Base-by-base conservation (phyloP, 225 moss, liverwort and hornwort species). In the Pseudoscleropodium purum region DNA sequence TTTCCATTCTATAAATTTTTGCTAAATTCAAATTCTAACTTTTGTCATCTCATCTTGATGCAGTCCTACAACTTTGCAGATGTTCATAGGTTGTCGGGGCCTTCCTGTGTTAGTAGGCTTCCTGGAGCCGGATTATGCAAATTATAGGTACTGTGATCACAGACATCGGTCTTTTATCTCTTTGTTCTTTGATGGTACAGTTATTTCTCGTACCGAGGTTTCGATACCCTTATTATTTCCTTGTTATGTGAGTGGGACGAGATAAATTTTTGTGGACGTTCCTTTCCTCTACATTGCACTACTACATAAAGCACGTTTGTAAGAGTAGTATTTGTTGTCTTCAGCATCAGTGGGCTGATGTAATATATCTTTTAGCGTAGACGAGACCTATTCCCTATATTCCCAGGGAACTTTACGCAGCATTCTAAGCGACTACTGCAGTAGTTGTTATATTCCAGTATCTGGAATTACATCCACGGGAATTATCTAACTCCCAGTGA, bases 81-180 rank as follows among this genome's bases (percentile, higher is more conserved):
- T 99, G 95, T 99, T 99, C 87, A 96, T 99, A 88, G 94, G 97
- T 87, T 99, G 99, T 92, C 96, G 97, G 76, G 99, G 99, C 34
- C 96, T 99, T 80, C 97, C 97, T 81, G 99, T 97, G 65, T 94
- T 99, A 89, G 99, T 99, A 52, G 93, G 95, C 80, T 95, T 99
- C 90, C 87, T 99, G 95, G 99, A 99, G 90, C 92, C 96, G 43
- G 99, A 99, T 84, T 99, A 97, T 89, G 91, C 90, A 34, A 97
- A 96, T 86, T 97, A 94, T 81, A 94, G 97, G 99, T 99, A 85
- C 56, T 70, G 52, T 85, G 64, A 76, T 89, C 33, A 59, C 62
- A 82, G 39, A 36, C 64, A 84, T 60, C 68, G 34, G 5, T 88
- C 72, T 72, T 70, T 39, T 70, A 57, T 86, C 41, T 70, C 84